Percentiles rank a stretch among this genome's conserved stretches.
These are phyloP conservation scores for Crithidia expoeki DNA, from an alignment of 208 protist genomes.

Conservation along the genomic window DNA sequence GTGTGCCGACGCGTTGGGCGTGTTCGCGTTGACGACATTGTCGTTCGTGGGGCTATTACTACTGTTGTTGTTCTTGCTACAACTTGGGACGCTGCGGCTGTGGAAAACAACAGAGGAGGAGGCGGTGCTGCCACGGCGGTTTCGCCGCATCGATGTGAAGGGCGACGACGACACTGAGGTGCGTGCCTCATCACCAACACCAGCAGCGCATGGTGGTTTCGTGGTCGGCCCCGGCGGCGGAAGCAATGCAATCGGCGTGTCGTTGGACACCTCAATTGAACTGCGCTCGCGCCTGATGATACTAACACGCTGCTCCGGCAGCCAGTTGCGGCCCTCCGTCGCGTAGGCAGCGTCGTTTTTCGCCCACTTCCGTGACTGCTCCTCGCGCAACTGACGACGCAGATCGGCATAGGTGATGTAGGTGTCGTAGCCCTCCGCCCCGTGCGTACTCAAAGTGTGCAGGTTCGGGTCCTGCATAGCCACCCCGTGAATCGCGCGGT, in stretches of 20 bases:
- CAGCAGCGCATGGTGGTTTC: too few species aligned
- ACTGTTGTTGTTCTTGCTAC: background rate
- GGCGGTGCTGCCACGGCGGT: background rate
- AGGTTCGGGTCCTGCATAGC: slow-evolving; percentile 31
- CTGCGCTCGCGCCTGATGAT: background rate
- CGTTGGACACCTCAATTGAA: too few species aligned
- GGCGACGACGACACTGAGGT: background rate
- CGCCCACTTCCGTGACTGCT: background rate
- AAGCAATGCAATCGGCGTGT: too few species aligned
- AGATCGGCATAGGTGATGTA: background rate
- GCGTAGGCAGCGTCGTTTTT: background rate
- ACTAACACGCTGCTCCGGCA: background rate
- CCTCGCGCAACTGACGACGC: slow-evolving; percentile 3
- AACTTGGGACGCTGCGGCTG: background rate
- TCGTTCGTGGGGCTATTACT: background rate
- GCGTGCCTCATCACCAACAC: too few species aligned
- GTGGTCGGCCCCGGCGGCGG: too few species aligned
- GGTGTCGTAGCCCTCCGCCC: slow-evolving; percentile 41
- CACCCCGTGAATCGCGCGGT: slow-evolving; percentile 36
- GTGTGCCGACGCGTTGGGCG: background rate
- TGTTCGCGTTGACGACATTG: background rate
- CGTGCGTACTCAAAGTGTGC: slow-evolving; percentile 40
- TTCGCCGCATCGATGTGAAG: background rate
- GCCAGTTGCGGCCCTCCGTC: background rate
- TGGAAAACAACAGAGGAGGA: background rate